phyloP scores from a whole-genome alignment of 768 basidiomycete species.

The Boletus rufocinnamomeus region DNA sequence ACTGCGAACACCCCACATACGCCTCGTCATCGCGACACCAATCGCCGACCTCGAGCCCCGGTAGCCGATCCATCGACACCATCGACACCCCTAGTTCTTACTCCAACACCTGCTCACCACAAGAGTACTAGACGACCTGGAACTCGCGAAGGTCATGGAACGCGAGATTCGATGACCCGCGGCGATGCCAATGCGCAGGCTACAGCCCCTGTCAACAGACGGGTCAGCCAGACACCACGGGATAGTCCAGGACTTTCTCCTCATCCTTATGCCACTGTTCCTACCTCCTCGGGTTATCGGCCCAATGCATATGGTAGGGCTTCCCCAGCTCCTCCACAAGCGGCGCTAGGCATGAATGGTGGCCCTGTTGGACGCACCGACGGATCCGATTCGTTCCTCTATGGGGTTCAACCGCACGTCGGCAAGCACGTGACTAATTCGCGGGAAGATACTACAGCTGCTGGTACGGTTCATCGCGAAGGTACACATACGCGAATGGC shows the following conservation, averaged over 20 bases:
- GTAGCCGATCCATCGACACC: constrained; percentile 57
- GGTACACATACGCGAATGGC: constrained; percentile 52
- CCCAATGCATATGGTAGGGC: constrained; percentile 55
- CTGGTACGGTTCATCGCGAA: constrained; percentile 38
- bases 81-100: constrained; percentile 59
- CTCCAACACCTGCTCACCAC: constrained; percentile 66
- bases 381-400: constrained; percentile 69
- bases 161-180: constrained; percentile 49
- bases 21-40: constrained; percentile 55
- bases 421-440: constrained; percentile 54
- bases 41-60: constrained; percentile 50
- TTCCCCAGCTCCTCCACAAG: constrained; percentile 45
- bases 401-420: constrained; percentile 49
- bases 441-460: constrained; percentile 55
- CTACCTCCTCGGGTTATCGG: constrained; percentile 59
- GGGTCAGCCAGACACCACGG: constrained; percentile 65
- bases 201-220: constrained; percentile 63
- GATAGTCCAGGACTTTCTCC: constrained; percentile 50
- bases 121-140: constrained; percentile 55
- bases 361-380: constrained; percentile 48
- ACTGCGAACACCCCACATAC: constrained; percentile 57
- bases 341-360: constrained; percentile 40
- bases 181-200: constrained; percentile 63
- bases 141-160: constrained; percentile 47
- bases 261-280: constrained; percentile 74